These are phyloP conservation scores for Sporothrix brasiliensis DNA, from an alignment of 2,329 filamentous ascomycete genomes.

Conservation along the genomic window DNA sequence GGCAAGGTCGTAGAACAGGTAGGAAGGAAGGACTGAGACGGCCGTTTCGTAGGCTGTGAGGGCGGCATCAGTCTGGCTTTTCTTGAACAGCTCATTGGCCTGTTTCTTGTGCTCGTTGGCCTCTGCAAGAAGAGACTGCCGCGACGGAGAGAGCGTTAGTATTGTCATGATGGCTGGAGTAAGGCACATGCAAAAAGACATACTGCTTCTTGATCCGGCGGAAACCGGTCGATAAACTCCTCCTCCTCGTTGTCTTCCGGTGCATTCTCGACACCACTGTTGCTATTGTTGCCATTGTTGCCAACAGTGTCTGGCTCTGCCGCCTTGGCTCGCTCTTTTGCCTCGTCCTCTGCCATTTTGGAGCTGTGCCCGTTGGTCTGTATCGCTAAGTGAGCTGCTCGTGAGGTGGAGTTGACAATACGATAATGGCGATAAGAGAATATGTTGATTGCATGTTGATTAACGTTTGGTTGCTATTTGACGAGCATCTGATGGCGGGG, in stretches of 20 bases:
- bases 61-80: constrained; percentile 72
- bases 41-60: constrained; percentile 83
- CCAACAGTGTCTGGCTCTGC: background rate
- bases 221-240: constrained; percentile 44
- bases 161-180: background rate
- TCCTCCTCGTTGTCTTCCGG: constrained; percentile 37
- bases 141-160: background rate
- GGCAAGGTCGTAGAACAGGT: constrained; percentile 84
- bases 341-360: background rate
- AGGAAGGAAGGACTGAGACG: constrained; percentile 74
- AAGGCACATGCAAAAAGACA: background rate
- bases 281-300: constrained; percentile 8
- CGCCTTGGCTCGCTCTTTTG: background rate
- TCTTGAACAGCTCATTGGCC: constrained; percentile 79
- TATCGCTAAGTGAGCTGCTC: background rate
- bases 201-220: constrained; percentile 57
- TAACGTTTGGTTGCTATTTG: background rate
- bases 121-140: constrained; percentile 64
- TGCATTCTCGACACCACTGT: constrained; percentile 39
- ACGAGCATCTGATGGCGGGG: constrained; percentile 11
- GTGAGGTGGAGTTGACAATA: background rate
- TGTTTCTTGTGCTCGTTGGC: constrained; percentile 72
- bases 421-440: constrained; percentile 22
- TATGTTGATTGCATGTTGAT: background rate
- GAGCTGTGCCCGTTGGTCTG: background rate